Base-by-base conservation (phyloP, 306 rosid genomes). In the Begonia fuchsioides region DNA sequence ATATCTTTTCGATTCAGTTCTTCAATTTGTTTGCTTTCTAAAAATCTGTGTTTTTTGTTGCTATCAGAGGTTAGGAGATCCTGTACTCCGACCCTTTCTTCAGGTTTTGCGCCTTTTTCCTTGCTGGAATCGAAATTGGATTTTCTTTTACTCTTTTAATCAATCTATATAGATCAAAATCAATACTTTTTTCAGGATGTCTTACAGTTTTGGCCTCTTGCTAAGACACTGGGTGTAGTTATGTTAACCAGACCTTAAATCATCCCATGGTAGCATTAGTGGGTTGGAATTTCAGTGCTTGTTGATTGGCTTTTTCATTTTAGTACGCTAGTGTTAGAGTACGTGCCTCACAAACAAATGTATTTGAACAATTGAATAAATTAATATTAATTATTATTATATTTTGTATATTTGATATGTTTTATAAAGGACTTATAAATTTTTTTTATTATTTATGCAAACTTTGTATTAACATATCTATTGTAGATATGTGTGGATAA, bases 281-380 rank as follows among this genome's bases (percentile, higher is more conserved):
- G n/a, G 95, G 97, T 81, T 49, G 97, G 95, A 50, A 38, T 90
- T 65, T 70, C 85, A 12, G 95, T 90, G 50, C 82, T 90, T 57
- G 56, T 90, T 19, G 95, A 84, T 53, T 90, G 97, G 94, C 67
- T 55, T n/a, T 75, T 74, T 58, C 94, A 84, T 69, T 90, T 76
- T 65, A 51, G 73, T 58, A 82, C 79, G 85, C 82, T 84, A 44
- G 95, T n/a, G n/a, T n/a, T n/a, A n/a, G n/a, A n/a, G n/a, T n/a
- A n/a, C n/a, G n/a, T n/a, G n/a, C n/a, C n/a, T n/a, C n/a, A n/a
- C n/a, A n/a, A n/a, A n/a, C n/a, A n/a, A n/a, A n/a, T n/a, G n/a
- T n/a, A n/a, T n/a, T n/a, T n/a, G n/a, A n/a, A n/a, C n/a, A n/a
- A n/a, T n/a, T n/a, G n/a, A n/a, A n/a, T n/a, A n/a, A n/a, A n/a